Evolutionary conservation across 2,329 filamentous ascomycete genomes (phyloP).

Genomic region (Colletotrichum zoysiae): DNA sequence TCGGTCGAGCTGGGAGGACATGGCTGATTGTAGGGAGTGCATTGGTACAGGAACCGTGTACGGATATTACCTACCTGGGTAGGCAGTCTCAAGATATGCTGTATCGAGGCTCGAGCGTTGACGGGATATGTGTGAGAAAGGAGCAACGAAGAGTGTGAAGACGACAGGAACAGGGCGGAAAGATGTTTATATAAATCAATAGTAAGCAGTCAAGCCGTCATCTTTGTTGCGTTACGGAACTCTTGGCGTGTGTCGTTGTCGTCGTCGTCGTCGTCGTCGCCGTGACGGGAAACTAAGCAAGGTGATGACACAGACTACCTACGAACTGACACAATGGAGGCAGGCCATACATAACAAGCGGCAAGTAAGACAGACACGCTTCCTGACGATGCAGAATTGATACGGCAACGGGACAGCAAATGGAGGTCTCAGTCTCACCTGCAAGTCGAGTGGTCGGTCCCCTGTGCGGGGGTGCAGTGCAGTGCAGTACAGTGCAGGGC

Average conservation of each 20-base stretch:
- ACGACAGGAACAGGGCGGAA: background rate
- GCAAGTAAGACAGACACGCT: slow-evolving; percentile 30
- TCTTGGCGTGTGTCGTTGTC: background rate
- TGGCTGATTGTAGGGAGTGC: background rate
- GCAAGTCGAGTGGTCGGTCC: background rate
- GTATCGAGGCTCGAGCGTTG: background rate
- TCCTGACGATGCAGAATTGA: slow-evolving; percentile 28
- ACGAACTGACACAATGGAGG: slow-evolving; percentile 2
- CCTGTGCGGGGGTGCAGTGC: too few relatives aligned
- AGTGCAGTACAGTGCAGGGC: background rate
- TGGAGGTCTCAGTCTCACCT: slow-evolving; percentile 28
- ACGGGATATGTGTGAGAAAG: background rate
- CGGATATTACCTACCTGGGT: background rate
- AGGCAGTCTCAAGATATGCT: background rate
- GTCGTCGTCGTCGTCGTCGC: background rate
- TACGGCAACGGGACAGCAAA: slow-evolving; percentile 12
- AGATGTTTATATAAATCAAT: background rate
- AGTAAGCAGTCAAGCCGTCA: background rate
- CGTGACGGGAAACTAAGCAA: background rate
- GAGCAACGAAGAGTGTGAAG: background rate
- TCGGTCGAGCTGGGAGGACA: slow-evolving; percentile 11
- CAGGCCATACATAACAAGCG: background rate
- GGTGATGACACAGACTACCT: background rate
- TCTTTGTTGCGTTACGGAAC: background rate
- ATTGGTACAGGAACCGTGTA: slow-evolving; percentile 13